phyloP scores from a whole-genome alignment of 768 basidiomycete genomes.

The Mycena albidolilacea region DNA sequence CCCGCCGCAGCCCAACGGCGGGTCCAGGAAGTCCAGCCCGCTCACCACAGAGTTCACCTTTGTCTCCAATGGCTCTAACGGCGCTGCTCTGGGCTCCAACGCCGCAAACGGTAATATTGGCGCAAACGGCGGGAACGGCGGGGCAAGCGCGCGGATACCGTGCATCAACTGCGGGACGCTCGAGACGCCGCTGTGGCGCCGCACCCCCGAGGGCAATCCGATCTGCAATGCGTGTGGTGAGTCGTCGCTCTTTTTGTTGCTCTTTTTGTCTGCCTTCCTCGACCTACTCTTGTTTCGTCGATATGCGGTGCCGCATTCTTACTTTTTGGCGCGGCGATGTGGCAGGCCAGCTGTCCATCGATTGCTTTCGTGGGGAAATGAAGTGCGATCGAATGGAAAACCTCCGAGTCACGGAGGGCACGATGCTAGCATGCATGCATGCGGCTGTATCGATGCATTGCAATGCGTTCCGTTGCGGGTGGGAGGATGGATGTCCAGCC shows the following conservation, averaged over 20 bases:
- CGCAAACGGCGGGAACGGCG: too few species aligned
- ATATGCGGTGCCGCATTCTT: not conserved
- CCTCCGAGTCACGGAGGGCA: not conserved
- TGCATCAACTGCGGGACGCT: constrained; percentile 86
- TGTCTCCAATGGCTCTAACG: not conserved
- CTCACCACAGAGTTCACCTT: constrained; percentile 9
- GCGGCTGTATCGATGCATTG: constrained; percentile 25
- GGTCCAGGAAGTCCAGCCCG: too few species aligned
- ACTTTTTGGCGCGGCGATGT: not conserved
- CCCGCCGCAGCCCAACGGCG: not conserved
- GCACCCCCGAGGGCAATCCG: constrained; percentile 84
- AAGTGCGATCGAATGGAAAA: constrained; percentile 15
- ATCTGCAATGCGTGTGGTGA: constrained; percentile 94
- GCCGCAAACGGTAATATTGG: not conserved
- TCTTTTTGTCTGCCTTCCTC: too few species aligned
- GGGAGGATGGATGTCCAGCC: not conserved
- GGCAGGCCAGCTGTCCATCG: too few species aligned
- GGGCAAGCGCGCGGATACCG: constrained; percentile 55
- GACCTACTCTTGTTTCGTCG: not conserved
- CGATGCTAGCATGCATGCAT: constrained; percentile 35
- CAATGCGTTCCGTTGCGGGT: not conserved
- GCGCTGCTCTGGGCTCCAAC: too few species aligned
- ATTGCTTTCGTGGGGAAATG: not conserved
- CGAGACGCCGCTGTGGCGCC: constrained; percentile 88
- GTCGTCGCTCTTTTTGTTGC: constrained; percentile 53